Evolutionary conservation across 169 alveolate genomes (phyloP), one percentile per base, ranked within the genome.

Genomic region (Eimeria tenella): DNA sequence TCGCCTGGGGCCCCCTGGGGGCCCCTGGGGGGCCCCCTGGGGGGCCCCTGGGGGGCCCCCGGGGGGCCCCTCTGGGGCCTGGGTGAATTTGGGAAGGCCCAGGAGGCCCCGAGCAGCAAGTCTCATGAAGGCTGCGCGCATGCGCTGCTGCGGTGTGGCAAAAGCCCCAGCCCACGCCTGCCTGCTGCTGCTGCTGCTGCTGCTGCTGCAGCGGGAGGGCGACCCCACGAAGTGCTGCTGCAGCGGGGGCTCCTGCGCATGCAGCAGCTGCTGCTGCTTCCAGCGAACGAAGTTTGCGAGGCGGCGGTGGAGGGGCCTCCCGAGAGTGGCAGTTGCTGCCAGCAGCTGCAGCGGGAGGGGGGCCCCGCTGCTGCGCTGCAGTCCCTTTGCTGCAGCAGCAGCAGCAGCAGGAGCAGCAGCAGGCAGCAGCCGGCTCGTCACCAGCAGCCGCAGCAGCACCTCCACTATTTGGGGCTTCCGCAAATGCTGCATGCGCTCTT

Each of bases 191-290:
- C 23, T 15, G 82, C 82, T 10, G 19, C 21, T 25, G 11, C 49
- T 17, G 77, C 49, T 23, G n/a, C 42, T 13, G 73, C 19, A 21
- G 10, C 74, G n/a, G 21, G 42, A 19, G 74, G 13, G 5, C 42
- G n/a, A 21, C 55, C 17, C 17, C 56, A 3, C 74, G 11, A 23
- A 15, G 77, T n/a, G 77, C 42, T 31, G 42, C 42, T 71, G 58
- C 11, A 81, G 89, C 8, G 89, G 89, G 17, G 89, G 89, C 19
- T 81, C 89, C 23, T 53, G 55, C 49, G 89, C 89, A 5, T 56
- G 89, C 70, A 19, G 70, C 56, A 71, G 56, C 73, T 81, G 89
- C 89, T 81, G 89, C 74, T 81, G 65, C 73, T 81, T 81, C 89
- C 89, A 81, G 53, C 89, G 89, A 23, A 63, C 65, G n/a, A 81